phyloP scores from a whole-genome alignment of 306 rosid species.

The Cicer cuneatum region DNA sequence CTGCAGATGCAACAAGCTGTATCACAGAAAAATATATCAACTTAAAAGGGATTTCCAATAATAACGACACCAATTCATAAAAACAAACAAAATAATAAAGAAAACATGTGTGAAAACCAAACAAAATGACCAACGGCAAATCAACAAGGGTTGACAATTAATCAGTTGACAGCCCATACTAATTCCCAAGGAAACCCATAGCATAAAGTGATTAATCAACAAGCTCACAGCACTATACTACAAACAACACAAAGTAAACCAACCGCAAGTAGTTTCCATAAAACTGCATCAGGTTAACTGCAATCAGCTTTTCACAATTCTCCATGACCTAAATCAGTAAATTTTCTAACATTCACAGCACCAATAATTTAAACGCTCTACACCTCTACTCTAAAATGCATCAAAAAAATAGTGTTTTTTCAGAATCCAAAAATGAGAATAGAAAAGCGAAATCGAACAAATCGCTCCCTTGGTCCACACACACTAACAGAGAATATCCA shows the following conservation, averaged over 20 bases:
- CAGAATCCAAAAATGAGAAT: not conserved
- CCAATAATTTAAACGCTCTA: not conserved
- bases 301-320: constrained; percentile 19
- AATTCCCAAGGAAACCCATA: not conserved
- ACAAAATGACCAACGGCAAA: constrained; percentile 1
- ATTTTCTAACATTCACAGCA: constrained; percentile 16
- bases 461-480: not conserved
- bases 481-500: too few relatives aligned
- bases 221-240: constrained; percentile 23
- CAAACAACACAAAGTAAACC: constrained; percentile 10
- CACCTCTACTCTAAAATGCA: constrained; percentile 15
- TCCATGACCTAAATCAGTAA: constrained; percentile 9
- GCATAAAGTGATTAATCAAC: constrained; percentile 11
- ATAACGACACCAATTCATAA: constrained; percentile 33
- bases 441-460: not conserved
- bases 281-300: constrained; percentile 11
- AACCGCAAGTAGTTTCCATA: not conserved
- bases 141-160: not conserved
- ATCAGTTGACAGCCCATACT: not conserved
- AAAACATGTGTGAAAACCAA: constrained; percentile 2
- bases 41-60: constrained; percentile 43
- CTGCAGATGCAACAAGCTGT: constrained; percentile 98
- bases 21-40: constrained; percentile 65
- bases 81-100: constrained; percentile 1
- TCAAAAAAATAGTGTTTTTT: not conserved